Evolutionary conservation across 306 rosid species (phyloP).

Genomic region (Glycine soja): DNA sequence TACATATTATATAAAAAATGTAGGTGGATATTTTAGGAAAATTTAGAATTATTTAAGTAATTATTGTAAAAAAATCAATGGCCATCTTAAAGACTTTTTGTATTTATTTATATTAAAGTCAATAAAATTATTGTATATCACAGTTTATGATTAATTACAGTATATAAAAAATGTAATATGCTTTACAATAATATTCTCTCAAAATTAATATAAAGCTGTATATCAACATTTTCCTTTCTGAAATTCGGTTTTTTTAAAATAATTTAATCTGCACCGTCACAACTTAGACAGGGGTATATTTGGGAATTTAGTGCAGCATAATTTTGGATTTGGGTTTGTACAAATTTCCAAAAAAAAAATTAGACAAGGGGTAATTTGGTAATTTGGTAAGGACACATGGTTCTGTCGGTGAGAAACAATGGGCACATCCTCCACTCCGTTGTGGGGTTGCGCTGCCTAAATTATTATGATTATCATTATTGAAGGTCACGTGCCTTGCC

Average conservation of each 20-base stretch:
- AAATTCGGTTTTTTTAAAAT: too few species aligned
- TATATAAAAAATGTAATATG: not conserved
- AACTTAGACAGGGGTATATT: too few species aligned
- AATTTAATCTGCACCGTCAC: too few species aligned
- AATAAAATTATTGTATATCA: not conserved
- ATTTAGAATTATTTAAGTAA: not conserved
- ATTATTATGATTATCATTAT: conserved; percentile 32
- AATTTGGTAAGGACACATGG: not conserved
- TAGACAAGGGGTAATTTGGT: conserved; percentile 10
- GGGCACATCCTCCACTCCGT: not conserved
- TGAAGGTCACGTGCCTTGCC: conserved; percentile 41
- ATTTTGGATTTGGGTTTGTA: too few species aligned
- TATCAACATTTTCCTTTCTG: too few species aligned
- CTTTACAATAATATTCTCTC: not conserved
- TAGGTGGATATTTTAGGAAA: not conserved
- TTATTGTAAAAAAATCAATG: not conserved
- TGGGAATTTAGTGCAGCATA: too few species aligned
- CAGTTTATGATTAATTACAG: not conserved
- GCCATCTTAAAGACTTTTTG: not conserved
- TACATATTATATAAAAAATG: not conserved
- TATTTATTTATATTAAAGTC: not conserved
- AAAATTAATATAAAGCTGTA: too few species aligned
- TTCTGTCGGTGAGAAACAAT: conserved; percentile 39
- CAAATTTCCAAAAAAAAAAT: not conserved
- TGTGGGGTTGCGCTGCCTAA: conserved; percentile 31